Base-by-base conservation (phyloP, 805 yeast species). In the Wickerhamiella slavikovae region DNA sequence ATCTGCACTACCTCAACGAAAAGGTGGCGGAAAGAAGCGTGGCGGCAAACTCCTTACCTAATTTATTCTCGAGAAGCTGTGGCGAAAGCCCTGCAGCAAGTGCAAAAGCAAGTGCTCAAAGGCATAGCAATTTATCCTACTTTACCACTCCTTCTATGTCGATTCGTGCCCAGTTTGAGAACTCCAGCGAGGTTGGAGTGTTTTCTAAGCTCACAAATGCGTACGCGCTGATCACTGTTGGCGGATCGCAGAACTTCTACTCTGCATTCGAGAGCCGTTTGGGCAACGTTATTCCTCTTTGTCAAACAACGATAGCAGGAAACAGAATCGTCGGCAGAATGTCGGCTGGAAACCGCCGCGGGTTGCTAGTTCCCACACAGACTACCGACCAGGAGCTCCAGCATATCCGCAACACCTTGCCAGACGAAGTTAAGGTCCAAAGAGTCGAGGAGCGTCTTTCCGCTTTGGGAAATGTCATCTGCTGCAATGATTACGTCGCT, bases 401-500 rank as follows among this genome's bases (percentile, higher is more conserved):
- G 74, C 99, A 89, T 57, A 60, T 89, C 48, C 71, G 99, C 67
- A 89, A 89, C 61, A 71, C 92, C 39, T 67, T 89, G 44, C 99
- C 99, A 11, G 99, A 89, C 47, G 56, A 72, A 29, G 94, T 89
- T 42, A 83, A 77, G 57, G 82, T 89, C 45, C 98, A 89, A 60
- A 71, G 99, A 54, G 93, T 91, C 23, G 99, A 89, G 58, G 99
- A 89, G 60, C 71, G 98, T 51, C 62, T 89, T 38, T 77, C 93
- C 30, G 98, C 99, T 10, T 60, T 89, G 41, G 99, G 99, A 45
- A 89, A 89, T 45, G 98, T 89, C 38, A 82, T 89, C 48, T 85
- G 96, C 58, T 85, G 96, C 60, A 89, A 89, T 56, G 99, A 89
- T 55, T 89, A 89, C 52, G 99, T 91, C 44, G 99, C 99, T 3